Conservation (phyloP, 371 early-diverging fungal genomes). For the Mycotypha africana region DNA sequence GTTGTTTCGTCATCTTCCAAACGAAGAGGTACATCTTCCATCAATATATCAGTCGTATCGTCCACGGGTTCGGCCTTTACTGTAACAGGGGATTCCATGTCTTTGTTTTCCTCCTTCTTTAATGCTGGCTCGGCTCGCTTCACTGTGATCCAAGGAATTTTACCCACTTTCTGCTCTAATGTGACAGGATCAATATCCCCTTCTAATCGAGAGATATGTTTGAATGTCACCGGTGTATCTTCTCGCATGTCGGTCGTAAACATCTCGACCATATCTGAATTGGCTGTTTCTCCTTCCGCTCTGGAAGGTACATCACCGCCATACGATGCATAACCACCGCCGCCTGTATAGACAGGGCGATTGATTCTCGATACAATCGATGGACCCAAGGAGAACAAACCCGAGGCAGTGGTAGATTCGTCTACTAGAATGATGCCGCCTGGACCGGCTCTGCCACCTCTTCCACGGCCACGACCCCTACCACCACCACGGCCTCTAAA, state of each 20-base stretch:
- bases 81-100: neutral
- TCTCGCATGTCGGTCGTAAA: constrained; percentile 17
- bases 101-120: constrained; percentile 1
- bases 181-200: constrained; percentile 40
- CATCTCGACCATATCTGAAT: constrained; percentile 27
- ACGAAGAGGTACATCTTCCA: neutral
- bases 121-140: constrained; percentile 6
- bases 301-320: constrained; percentile 24
- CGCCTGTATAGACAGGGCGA: constrained; percentile 18
- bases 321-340: constrained; percentile 28
- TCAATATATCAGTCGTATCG: neutral
- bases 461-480: constrained; percentile 30
- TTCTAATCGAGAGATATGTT: constrained; percentile 26
- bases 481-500: constrained; percentile 32
- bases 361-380: constrained; percentile 29
- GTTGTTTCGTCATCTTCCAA: constrained; percentile 3
- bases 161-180: constrained; percentile 13
- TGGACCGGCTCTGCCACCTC: too few species aligned
- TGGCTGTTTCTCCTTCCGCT: constrained; percentile 18
- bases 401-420: constrained; percentile 52
- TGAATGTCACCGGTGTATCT: constrained; percentile 33
- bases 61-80: constrained; percentile 5
- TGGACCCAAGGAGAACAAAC: constrained; percentile 67
- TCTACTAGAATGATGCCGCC: constrained; percentile 22
- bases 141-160: constrained; percentile 30